phyloP scores from a whole-genome alignment of 73 alveolate species.

The Uronychia binucleata region DNA sequence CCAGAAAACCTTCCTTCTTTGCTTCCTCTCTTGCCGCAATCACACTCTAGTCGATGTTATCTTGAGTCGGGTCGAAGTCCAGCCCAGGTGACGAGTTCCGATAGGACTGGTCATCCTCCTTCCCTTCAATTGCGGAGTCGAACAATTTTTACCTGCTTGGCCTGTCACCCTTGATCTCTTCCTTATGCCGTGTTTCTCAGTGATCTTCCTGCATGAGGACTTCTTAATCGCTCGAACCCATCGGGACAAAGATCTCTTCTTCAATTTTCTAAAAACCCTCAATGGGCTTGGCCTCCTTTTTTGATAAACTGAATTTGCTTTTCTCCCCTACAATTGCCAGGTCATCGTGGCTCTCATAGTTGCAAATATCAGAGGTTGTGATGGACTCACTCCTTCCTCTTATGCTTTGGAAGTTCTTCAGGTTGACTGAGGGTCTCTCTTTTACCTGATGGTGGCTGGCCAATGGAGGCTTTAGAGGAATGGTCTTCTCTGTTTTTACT shows the following conservation, averaged over 20 bases:
- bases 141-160: too few relatives aligned
- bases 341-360: background rate
- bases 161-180: too few relatives aligned
- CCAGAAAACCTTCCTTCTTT: background rate
- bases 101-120: too few relatives aligned
- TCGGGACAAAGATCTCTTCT: too few relatives aligned
- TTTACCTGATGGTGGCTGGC: background rate
- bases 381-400: background rate
- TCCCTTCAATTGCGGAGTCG: too few relatives aligned
- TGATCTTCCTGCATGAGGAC: too few relatives aligned
- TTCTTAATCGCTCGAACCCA: too few relatives aligned
- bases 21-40: background rate
- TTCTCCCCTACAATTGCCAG: background rate
- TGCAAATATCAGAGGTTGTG: background rate
- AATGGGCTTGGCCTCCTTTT: too few relatives aligned
- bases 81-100: background rate
- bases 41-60: background rate
- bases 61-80: background rate
- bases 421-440: background rate
- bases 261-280: too few relatives aligned
- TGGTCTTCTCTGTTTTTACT: too few relatives aligned
- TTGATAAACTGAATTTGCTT: background rate
- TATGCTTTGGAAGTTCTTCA: background rate
- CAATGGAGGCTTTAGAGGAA: background rate
- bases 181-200: too few relatives aligned